These are phyloP conservation scores for Nidularia sp. DNA, from an alignment of 768 basidiomycete species.

Conservation along the genomic window DNA sequence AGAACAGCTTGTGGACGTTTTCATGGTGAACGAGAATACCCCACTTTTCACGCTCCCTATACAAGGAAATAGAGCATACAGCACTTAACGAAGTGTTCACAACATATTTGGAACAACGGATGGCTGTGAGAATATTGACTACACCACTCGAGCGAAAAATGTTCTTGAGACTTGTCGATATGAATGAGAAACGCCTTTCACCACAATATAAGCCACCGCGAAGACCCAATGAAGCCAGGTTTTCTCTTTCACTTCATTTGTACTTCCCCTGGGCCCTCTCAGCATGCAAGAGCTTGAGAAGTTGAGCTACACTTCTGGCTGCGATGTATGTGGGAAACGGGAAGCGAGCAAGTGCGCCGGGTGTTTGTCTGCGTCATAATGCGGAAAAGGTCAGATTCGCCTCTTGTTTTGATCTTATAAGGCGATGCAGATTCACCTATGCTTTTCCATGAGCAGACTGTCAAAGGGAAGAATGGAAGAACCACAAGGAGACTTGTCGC, in stretches of 20 bases:
- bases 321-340: constrained; percentile 29
- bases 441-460: constrained; percentile 21
- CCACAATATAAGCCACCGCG: constrained; percentile 16
- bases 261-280: constrained; percentile 31
- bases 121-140: constrained; percentile 8
- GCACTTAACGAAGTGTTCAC: constrained; percentile 6
- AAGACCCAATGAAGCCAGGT: constrained; percentile 14
- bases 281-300: constrained; percentile 30
- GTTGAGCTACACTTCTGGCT: constrained; percentile 27
- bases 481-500: constrained; percentile 29
- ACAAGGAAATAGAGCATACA: constrained; percentile 16
- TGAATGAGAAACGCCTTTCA: constrained; percentile 25
- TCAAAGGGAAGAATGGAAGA: constrained; percentile 34
- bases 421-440: neutral
- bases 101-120: constrained; percentile 4
- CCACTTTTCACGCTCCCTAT: constrained; percentile 19
- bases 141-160: constrained; percentile 25
- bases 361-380: constrained; percentile 31
- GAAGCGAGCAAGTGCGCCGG: constrained; percentile 25
- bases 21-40: constrained; percentile 10
- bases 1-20: constrained; percentile 18
- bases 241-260: constrained; percentile 16
- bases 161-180: constrained; percentile 21
- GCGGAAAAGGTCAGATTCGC: constrained; percentile 22
- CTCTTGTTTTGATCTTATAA: too few relatives aligned